These are phyloP conservation scores for Talaromyces trachyspermus DNA, from an alignment of 495 filamentous ascomycete species.

Conservation along the genomic window DNA sequence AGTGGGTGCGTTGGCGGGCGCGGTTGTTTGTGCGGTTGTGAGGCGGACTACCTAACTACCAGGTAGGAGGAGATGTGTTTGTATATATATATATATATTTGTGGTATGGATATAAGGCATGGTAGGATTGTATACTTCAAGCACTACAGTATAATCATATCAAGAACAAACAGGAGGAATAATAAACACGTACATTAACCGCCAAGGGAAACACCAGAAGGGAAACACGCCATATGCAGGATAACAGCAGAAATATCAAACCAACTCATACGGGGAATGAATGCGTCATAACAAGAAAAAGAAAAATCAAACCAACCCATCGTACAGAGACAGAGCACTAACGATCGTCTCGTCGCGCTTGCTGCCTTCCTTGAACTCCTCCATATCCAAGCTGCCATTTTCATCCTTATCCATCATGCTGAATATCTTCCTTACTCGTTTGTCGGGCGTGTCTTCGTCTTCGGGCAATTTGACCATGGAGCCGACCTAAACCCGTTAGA, in stretches of 20 bases:
- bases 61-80: not conserved
- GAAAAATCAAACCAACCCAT: conserved; percentile 61
- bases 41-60: not conserved
- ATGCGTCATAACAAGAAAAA: not conserved
- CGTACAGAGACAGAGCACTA: conserved; percentile 90
- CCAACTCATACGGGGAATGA: not conserved
- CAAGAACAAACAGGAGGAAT: too few relatives aligned
- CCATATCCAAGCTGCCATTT: conserved; percentile 85
- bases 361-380: conserved; percentile 98
- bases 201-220: too few relatives aligned
- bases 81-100: not conserved
- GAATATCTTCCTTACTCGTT: conserved; percentile 97
- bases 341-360: conserved; percentile 99
- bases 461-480: conserved; percentile 98
- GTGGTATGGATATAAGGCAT: too few relatives aligned
- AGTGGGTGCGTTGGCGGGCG: conserved; percentile 28
- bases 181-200: too few relatives aligned
- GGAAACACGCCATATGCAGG: too few relatives aligned
- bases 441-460: conserved; percentile 98
- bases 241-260: too few relatives aligned
- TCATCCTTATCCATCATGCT: conserved; percentile 99
- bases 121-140: too few relatives aligned
- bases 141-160: too few relatives aligned
- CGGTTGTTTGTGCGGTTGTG: conserved; percentile 18
- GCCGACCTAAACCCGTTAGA: conserved; percentile 63